Percentiles rank a stretch among this genome's conserved stretches.
Evolutionary conservation across 495 filamentous ascomycete species (phyloP).

Genomic region (Aspergillus affinis): DNA sequence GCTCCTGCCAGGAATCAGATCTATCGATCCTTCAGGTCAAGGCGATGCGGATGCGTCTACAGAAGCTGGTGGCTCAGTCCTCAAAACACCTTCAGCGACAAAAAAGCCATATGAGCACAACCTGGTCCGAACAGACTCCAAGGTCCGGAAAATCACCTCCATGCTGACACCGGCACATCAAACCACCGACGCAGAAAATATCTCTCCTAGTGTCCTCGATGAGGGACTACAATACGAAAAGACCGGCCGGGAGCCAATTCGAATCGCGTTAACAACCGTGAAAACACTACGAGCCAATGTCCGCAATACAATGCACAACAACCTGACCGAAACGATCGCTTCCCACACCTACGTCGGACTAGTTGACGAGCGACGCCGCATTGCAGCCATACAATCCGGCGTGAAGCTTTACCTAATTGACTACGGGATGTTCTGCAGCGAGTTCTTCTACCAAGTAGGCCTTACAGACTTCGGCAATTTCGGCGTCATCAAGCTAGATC

Average conservation of each 20-base stretch:
- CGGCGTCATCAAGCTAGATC: slow-evolving; percentile 76
- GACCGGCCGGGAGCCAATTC: slow-evolving; percentile 63
- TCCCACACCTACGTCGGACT: slow-evolving; percentile 92
- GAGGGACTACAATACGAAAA: slow-evolving; percentile 66
- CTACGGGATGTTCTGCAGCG: slow-evolving; percentile 82
- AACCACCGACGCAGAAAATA: slow-evolving; percentile 19
- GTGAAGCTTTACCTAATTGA: slow-evolving; percentile 93
- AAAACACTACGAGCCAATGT: slow-evolving; percentile 79
- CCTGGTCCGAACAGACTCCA: slow-evolving; percentile 87
- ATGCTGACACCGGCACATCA: slow-evolving; percentile 66
- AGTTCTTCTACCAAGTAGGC: slow-evolving; percentile 97
- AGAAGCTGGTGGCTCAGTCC: slow-evolving; percentile 16
- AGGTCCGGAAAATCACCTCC: slow-evolving; percentile 89
- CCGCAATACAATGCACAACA: slow-evolving; percentile 82
- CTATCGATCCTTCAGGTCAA: slow-evolving; percentile 33
- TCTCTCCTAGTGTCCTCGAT: slow-evolving; percentile 28
- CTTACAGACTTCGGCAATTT: slow-evolving; percentile 97
- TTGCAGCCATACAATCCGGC: slow-evolving; percentile 89
- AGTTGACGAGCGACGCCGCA: slow-evolving; percentile 80
- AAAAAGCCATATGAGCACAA: slow-evolving; percentile 81
- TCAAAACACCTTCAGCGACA: slow-evolving; percentile 44
- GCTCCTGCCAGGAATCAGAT: slow-evolving; percentile 65
- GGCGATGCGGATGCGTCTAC: slow-evolving; percentile 25
- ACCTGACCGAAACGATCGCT: slow-evolving; percentile 84
- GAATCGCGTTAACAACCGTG: slow-evolving; percentile 74